Percentiles rank a stretch among this genome's conserved stretches.
Conservation (phyloP, 2,329 filamentous ascomycete genomes). For the Diaporthe aspalathi region DNA sequence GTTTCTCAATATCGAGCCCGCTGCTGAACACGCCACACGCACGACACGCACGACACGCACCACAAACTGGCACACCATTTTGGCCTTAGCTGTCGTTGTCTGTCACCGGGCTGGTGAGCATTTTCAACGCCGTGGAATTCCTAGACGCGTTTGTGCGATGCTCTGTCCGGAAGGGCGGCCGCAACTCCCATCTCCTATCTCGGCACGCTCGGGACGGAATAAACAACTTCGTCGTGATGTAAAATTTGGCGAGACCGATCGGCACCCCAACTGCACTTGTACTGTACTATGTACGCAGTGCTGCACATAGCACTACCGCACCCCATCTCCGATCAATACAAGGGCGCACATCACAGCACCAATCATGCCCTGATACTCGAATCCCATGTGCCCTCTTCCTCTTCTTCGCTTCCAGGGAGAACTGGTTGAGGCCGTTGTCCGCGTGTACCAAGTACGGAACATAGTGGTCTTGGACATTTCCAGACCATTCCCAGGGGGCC, state of each 20-base stretch:
- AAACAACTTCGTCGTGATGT: neutral
- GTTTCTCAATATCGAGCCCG: neutral
- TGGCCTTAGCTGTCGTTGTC: neutral
- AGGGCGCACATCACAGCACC: neutral
- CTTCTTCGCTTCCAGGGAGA: neutral
- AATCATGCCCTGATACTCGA: too few relatives aligned
- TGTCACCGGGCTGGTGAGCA: neutral
- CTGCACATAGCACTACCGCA: neutral
- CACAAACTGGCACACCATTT: too few relatives aligned
- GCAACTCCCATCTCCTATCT: constrained; percentile 11
- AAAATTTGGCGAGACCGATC: constrained; percentile 12
- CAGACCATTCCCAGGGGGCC: too few relatives aligned
- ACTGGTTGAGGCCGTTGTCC: neutral
- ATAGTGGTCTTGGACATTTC: neutral
- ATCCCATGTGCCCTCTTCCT: neutral
- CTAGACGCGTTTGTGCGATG: constrained; percentile 21
- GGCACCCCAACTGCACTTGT: neutral
- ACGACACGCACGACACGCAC: too few relatives aligned
- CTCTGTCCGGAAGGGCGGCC: neutral
- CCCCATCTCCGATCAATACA: neutral
- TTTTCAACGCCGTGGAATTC: neutral
- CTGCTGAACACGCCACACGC: neutral
- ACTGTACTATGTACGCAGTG: too few relatives aligned
- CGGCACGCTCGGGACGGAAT: constrained; percentile 22
- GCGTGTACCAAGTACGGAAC: neutral